A percentile compares a stretch with the other conserved stretches of the same genome.
These are phyloP conservation scores for Penicillium nucicola DNA, from an alignment of 495 filamentous ascomycete genomes.

Conservation along the genomic window DNA sequence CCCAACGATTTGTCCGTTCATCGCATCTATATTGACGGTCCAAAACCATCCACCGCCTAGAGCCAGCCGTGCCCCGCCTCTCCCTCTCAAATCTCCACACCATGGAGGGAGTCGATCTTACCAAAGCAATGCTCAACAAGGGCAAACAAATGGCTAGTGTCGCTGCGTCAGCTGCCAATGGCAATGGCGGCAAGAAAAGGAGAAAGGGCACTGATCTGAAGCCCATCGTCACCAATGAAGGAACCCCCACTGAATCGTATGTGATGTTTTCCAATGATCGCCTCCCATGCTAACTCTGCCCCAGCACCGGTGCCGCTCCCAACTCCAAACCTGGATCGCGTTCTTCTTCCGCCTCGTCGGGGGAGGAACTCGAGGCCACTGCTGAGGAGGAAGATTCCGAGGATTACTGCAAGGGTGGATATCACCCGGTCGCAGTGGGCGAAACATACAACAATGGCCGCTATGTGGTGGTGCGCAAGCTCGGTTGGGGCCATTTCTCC, in stretches of 20 bases:
- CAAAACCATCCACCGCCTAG: constrained; percentile 12
- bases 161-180: constrained; percentile 58
- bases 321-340: constrained; percentile 54
- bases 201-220: constrained; percentile 83
- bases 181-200: constrained; percentile 73
- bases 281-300: constrained; percentile 6
- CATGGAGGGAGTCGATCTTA: constrained; percentile 75
- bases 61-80: constrained; percentile 22
- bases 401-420: constrained; percentile 98
- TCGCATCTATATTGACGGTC: neutral
- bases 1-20: too few relatives aligned
- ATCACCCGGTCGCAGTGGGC: constrained; percentile 89
- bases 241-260: constrained; percentile 53
- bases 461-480: constrained; percentile 93
- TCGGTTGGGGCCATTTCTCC: constrained; percentile 98
- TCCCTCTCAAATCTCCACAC: constrained; percentile 28
- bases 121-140: constrained; percentile 73
- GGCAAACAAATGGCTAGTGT: constrained; percentile 69
- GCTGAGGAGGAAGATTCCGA: constrained; percentile 98
- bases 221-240: constrained; percentile 85
- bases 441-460: constrained; percentile 97
- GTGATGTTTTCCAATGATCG: constrained; percentile 13
- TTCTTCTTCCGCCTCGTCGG: constrained; percentile 79
- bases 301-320: constrained; percentile 39
- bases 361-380: constrained; percentile 85